Base-by-base conservation (phyloP, 2,329 filamentous ascomycete species). In the Byssochlamys sp. region DNA sequence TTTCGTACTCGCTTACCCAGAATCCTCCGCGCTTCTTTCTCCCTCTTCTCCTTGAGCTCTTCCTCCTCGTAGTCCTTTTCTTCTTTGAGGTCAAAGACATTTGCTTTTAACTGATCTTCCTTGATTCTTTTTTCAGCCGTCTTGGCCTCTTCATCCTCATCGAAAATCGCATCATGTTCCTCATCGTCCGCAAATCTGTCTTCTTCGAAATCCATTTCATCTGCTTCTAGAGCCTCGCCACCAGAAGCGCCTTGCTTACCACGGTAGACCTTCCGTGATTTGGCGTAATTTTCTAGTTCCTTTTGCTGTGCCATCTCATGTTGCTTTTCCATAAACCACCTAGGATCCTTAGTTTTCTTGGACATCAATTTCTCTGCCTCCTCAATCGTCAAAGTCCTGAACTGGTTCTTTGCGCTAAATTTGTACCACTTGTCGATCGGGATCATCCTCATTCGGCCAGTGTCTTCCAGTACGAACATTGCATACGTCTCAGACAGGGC, bases 361-460 rank as follows among this genome's bases (percentile, higher is more conserved):
- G 82, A 85, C 87, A 95, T 90, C 57, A 86, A 80, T 57, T 87
- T 87, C 70, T 97, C 91, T 0, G 89, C 90, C 69, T 96, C 87
- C 61, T 96, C 91, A 10, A 91, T 85, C 0, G 84, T 87, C 71
- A 91, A 83, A 0, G 85, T 81, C 69, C 87, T 86, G 68, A 94
- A 92, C 10, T 87, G 83, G 57, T 69, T 74, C 57, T 75, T 76
- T 29, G 71, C 71, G 54, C 61, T 75, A 54, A 76, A 76, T 50
- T 90, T 88, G 76, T 99, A 99, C 86, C 89, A 96, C 68, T 96
- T 96, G 73, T 99, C 92, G 19, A 97, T 76, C 0, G 95, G 95
- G 2, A 96, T 81, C 84, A 97, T 89, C 58, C 86, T 85, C 69
- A 95, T 94, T 53, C 81, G 84, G 1, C 80, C 80, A 9, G 84